phyloP scores from a whole-genome alignment of 1,284 basidiomycete genomes.

The Trichosporon sp. region DNA sequence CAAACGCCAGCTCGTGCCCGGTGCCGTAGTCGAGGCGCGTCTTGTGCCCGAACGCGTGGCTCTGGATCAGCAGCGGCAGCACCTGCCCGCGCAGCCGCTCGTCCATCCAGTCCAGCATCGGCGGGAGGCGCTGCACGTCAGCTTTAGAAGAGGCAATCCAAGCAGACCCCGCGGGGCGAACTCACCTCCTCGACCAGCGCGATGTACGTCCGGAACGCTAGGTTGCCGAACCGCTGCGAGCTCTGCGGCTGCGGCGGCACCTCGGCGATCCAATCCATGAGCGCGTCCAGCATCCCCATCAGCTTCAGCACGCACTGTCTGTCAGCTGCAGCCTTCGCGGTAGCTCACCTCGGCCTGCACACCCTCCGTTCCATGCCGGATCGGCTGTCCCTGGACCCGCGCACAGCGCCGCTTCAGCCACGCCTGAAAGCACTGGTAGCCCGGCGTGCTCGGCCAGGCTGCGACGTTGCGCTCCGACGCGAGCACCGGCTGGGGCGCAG shows the following conservation, averaged over 20 bases:
- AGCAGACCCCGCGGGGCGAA: background rate
- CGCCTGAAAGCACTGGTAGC: slow-evolving; percentile 65
- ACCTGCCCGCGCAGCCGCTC: slow-evolving; percentile 61
- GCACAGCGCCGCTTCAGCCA: slow-evolving; percentile 71
- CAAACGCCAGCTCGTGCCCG: slow-evolving; percentile 88
- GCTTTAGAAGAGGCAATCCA: background rate
- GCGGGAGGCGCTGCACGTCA: slow-evolving; percentile 57
- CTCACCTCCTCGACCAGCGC: slow-evolving; percentile 69
- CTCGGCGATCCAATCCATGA: slow-evolving; percentile 74
- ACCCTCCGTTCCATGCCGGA: slow-evolving; percentile 40
- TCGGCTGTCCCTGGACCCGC: slow-evolving; percentile 61
- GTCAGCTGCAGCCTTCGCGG: background rate
- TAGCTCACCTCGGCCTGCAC: slow-evolving; percentile 8
- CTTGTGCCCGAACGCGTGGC: slow-evolving; percentile 78
- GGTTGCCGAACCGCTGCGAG: slow-evolving; percentile 85
- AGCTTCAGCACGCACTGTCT: slow-evolving; percentile 55
- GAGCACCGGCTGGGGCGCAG: slow-evolving; percentile 27
- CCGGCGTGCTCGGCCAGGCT: slow-evolving; percentile 63
- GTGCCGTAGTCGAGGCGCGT: slow-evolving; percentile 93
- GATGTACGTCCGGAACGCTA: slow-evolving; percentile 86
- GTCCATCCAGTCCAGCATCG: slow-evolving; percentile 58
- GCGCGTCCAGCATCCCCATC: slow-evolving; percentile 61
- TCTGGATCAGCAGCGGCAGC: slow-evolving; percentile 53
- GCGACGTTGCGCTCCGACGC: slow-evolving; percentile 63
- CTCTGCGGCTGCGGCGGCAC: slow-evolving; percentile 73